These are phyloP conservation scores for Neurospora africana DNA, from an alignment of 495 filamentous ascomycete genomes.

Conservation along the genomic window DNA sequence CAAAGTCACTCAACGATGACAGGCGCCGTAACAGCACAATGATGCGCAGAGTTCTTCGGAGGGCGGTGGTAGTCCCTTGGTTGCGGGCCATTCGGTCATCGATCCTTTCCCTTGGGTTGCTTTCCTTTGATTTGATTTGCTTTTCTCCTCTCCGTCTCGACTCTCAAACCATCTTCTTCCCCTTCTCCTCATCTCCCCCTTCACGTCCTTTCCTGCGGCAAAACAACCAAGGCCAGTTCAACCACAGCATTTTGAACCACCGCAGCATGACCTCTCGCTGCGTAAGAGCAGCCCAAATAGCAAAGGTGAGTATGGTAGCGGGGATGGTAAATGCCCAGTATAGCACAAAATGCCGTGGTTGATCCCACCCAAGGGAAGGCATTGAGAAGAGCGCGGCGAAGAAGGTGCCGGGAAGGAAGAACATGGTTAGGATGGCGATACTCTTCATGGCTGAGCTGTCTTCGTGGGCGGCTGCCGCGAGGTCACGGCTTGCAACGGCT, in stretches of 20 bases:
- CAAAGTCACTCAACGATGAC: too few species aligned
- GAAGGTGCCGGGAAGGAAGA: conserved; percentile 44
- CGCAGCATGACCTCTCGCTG: not conserved
- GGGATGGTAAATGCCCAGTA: not conserved
- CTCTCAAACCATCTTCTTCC: not conserved
- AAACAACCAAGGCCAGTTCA: not conserved
- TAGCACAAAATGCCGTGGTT: not conserved
- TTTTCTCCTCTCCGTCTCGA: not conserved
- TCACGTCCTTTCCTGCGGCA: not conserved
- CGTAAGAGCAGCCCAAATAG: not conserved
- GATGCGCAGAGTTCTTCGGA: too few species aligned
- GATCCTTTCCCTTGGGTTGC: not conserved
- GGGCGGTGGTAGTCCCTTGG: too few species aligned
- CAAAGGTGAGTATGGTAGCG: not conserved
- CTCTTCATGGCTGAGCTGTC: conserved; percentile 44
- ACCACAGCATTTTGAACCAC: not conserved
- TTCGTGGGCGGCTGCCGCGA: conserved; percentile 31
- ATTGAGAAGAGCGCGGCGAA: conserved; percentile 25
- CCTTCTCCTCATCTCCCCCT: not conserved
- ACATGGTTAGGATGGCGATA: conserved; percentile 43
- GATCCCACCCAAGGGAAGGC: not conserved
- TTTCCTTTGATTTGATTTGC: not conserved
- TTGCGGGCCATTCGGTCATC: not conserved
- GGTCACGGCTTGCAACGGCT: conserved; percentile 19
- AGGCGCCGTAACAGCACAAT: too few species aligned